Conservation (phyloP, 2,329 filamentous ascomycete genomes). For the Microcyclosporella mali region DNA sequence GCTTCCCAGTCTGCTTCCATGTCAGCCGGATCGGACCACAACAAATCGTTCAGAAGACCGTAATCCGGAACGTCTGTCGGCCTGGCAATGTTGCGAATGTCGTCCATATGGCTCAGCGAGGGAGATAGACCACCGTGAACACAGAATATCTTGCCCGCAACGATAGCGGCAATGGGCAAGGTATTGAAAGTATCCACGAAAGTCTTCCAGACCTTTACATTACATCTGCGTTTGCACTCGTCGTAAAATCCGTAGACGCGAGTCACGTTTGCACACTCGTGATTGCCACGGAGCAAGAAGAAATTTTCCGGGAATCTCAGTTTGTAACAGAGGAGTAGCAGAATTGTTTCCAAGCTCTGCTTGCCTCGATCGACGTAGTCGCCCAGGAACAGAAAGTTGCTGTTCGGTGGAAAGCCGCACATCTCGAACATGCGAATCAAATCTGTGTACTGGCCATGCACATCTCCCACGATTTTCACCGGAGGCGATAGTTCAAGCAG, state of each 20-base stretch:
- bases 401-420: slow-evolving; percentile 88
- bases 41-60: slow-evolving; percentile 84
- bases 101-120: slow-evolving; percentile 91
- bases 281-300: slow-evolving; percentile 88
- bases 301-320: slow-evolving; percentile 97
- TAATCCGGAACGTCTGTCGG: slow-evolving; percentile 98
- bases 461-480: slow-evolving; percentile 95
- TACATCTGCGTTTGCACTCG: slow-evolving; percentile 92
- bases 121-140: slow-evolving; percentile 93
- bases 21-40: slow-evolving; percentile 97
- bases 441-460: slow-evolving; percentile 95
- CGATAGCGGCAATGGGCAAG: slow-evolving; percentile 90
- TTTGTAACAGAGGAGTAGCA: slow-evolving; percentile 91
- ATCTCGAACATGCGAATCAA: slow-evolving; percentile 96
- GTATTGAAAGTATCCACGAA: slow-evolving; percentile 97
- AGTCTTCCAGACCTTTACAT: slow-evolving; percentile 97
- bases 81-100: slow-evolving; percentile 90
- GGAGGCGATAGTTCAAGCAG: slow-evolving; percentile 86
- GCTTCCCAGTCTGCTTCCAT: slow-evolving; percentile 96
- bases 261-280: slow-evolving; percentile 94
- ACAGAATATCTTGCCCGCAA: slow-evolving; percentile 95
- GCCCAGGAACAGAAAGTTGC: slow-evolving; percentile 90
- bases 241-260: slow-evolving; percentile 97
- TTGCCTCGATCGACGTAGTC: slow-evolving; percentile 97
- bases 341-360: slow-evolving; percentile 89